Evolutionary conservation across 2,329 filamentous ascomycete species (phyloP).

Genomic region (Diplocarpon mali): DNA sequence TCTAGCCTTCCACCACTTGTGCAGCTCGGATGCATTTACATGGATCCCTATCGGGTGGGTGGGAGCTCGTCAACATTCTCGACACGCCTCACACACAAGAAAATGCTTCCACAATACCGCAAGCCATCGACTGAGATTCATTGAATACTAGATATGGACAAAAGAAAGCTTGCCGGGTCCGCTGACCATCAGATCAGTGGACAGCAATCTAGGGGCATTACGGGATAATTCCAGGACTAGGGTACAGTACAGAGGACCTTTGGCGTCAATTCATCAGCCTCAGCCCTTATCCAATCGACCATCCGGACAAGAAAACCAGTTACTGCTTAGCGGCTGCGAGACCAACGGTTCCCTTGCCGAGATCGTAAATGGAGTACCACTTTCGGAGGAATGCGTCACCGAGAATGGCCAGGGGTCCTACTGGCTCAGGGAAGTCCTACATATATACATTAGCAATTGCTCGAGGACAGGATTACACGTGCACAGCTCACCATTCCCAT

Average conservation of each 20-base stretch:
- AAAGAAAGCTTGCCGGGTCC: no score
- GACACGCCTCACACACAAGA: no score
- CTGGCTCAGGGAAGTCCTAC: slow-evolving; percentile 62
- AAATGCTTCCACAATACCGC: no score
- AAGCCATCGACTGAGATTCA: no score
- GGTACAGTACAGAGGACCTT: slow-evolving; percentile 19
- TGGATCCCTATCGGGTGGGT: no score
- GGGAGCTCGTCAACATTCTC: no score
- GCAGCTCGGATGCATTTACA: no score
- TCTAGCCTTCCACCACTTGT: no score
- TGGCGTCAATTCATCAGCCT: neutral
- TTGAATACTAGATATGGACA: no score
- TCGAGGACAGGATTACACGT: neutral
- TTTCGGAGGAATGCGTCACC: slow-evolving; percentile 77
- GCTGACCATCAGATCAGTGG: no score
- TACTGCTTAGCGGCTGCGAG: slow-evolving; percentile 65
- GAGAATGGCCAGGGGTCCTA: slow-evolving; percentile 86
- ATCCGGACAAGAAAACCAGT: neutral
- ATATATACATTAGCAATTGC: slow-evolving; percentile 68
- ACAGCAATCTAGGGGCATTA: no score
- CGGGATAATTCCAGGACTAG: slow-evolving; percentile 9
- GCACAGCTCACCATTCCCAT: slow-evolving; percentile 68
- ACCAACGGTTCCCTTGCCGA: slow-evolving; percentile 79
- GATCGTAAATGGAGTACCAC: slow-evolving; percentile 94
- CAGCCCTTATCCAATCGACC: slow-evolving; percentile 10